These are phyloP conservation scores for Komagataella phaffii DNA, from an alignment of 805 yeast species.

Conservation along the genomic window DNA sequence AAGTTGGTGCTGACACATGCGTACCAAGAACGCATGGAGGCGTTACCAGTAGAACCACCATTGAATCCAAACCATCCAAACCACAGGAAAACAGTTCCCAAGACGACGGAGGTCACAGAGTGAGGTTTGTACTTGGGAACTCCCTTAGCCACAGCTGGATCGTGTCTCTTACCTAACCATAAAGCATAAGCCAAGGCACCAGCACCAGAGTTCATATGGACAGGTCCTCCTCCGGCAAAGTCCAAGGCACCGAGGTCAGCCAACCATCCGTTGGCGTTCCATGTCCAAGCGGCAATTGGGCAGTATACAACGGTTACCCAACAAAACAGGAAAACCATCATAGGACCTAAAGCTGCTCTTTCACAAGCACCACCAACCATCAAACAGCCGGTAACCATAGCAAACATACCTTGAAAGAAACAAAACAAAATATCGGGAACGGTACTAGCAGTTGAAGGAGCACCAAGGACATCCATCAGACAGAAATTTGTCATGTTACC, in stretches of 20 bases:
- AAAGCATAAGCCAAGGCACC: constrained; percentile 93
- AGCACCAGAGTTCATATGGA: constrained; percentile 87
- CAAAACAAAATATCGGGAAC: constrained; percentile 89
- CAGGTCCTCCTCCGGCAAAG: constrained; percentile 99
- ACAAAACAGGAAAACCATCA: constrained; percentile 86
- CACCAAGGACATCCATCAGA: constrained; percentile 71
- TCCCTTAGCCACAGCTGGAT: constrained; percentile 52
- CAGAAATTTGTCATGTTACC: constrained; percentile 79
- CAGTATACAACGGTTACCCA: constrained; percentile 96
- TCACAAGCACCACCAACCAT: constrained; percentile 98
- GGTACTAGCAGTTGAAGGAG: constrained; percentile 48
- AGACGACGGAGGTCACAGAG: constrained; percentile 76
- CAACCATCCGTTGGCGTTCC: constrained; percentile 94
- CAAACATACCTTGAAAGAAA: constrained; percentile 95
- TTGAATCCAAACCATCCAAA: constrained; percentile 99
- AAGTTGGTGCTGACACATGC: constrained; percentile 87
- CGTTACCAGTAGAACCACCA: constrained; percentile 95
- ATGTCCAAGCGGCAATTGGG: constrained; percentile 95
- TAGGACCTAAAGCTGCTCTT: constrained; percentile 90
- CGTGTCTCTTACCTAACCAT: constrained; percentile 84
- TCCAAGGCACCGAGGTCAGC: constrained; percentile 73
- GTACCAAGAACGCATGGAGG: constrained; percentile 87
- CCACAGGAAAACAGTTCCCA: constrained; percentile 93
- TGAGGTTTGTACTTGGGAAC: constrained; percentile 91
- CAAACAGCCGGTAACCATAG: constrained; percentile 81